Evolutionary conservation across 768 basidiomycete genomes (phyloP).

Genomic region (Lenzites betulinus): DNA sequence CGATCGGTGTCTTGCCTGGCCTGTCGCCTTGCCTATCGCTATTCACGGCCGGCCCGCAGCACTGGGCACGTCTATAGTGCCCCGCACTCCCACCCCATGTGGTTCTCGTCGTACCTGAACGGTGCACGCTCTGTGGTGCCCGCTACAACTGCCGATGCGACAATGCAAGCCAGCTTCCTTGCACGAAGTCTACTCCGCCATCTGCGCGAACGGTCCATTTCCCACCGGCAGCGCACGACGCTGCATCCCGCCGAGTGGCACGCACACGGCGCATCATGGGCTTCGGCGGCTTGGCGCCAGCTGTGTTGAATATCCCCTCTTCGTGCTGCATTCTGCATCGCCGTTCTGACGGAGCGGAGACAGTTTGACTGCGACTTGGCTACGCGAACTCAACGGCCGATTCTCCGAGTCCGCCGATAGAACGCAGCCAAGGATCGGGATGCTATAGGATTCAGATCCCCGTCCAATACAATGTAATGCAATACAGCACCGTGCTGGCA

Average conservation of each 20-base stretch:
- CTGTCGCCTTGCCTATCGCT: slow-evolving; percentile 1
- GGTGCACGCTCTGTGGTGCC: not conserved
- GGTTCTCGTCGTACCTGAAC: not conserved
- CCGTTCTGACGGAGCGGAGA: slow-evolving; percentile 13
- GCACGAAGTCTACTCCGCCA: not conserved
- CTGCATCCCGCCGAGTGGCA: not conserved
- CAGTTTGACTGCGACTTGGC: not conserved
- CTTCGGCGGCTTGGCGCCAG: not conserved
- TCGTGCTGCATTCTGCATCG: not conserved
- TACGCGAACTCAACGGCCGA: not conserved
- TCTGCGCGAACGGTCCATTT: not conserved
- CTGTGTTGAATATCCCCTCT: not conserved
- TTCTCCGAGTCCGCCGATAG: too few species aligned
- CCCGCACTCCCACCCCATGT: not conserved
- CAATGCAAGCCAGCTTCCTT: not conserved
- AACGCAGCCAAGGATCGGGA: too few species aligned
- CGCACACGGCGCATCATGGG: not conserved
- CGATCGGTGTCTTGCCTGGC: slow-evolving; percentile 6
- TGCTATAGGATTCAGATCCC: too few species aligned
- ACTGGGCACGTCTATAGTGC: not conserved
- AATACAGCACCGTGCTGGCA: not conserved
- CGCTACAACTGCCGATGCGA: not conserved
- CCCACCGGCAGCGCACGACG: not conserved
- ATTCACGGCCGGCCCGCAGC: not conserved
- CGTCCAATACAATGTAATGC: not conserved